These are phyloP conservation scores for Nakaseomyces delphensis DNA, from an alignment of 1,139 yeast genomes.

Conservation along the genomic window DNA sequence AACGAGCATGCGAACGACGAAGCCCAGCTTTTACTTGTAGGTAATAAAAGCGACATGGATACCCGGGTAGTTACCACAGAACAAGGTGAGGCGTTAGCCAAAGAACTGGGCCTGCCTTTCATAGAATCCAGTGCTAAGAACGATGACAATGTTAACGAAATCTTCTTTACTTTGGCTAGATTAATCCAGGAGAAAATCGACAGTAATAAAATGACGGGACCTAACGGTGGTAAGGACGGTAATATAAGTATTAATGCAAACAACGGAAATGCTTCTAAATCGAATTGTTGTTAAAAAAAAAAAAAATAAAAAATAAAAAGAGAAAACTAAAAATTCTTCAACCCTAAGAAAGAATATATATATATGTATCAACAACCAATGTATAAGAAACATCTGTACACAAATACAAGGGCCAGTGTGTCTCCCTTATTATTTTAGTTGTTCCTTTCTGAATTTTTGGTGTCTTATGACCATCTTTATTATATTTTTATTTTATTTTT, in stretches of 20 bases:
- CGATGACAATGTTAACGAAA: constrained; percentile 82
- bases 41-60: constrained; percentile 80
- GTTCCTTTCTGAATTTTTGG: too few species aligned
- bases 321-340: background rate
- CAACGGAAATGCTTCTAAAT: constrained; percentile 17
- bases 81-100: constrained; percentile 87
- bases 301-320: background rate
- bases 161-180: constrained; percentile 85
- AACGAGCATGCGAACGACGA: constrained; percentile 95
- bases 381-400: too few species aligned
- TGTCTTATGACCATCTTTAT: too few species aligned
- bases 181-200: constrained; percentile 71
- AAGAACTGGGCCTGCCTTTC: constrained; percentile 79
- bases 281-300: constrained; percentile 22
- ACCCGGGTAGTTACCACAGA: constrained; percentile 74
- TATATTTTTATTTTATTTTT: too few species aligned
- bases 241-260: constrained; percentile 30
- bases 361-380: background rate
- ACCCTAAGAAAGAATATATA: background rate
- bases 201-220: constrained; percentile 28
- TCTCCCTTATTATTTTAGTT: too few species aligned
- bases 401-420: too few species aligned
- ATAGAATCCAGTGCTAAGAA: constrained; percentile 95
- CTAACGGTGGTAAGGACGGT: constrained; percentile 24
- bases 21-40: constrained; percentile 87